A percentile compares a stretch with the other conserved stretches of the same genome.
phyloP scores from a whole-genome alignment of 371 early-diverging fungal genomes.

The Lichtheimia ramosa region DNA sequence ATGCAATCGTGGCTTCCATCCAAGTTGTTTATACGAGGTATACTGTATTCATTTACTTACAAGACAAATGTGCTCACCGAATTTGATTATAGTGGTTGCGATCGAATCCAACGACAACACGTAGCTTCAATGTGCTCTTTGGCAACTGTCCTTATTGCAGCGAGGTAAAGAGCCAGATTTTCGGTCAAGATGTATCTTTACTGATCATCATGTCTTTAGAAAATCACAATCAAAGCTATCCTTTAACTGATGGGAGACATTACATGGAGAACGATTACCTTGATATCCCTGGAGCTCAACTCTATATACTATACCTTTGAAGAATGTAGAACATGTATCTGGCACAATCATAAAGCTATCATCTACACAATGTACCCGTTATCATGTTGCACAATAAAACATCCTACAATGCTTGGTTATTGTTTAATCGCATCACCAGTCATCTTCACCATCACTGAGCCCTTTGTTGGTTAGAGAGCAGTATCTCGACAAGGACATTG shows the following conservation, averaged over 20 bases:
- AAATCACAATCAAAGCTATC: constrained; percentile 38
- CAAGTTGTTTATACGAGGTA: constrained; percentile 39
- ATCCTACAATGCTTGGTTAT: too few relatives aligned
- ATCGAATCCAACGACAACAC: constrained; percentile 31
- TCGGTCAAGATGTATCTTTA: neutral
- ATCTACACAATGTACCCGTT: too few relatives aligned
- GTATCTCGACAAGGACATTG: too few relatives aligned
- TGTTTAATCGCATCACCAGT: too few relatives aligned
- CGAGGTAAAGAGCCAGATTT: constrained; percentile 25
- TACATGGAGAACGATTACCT: too few relatives aligned
- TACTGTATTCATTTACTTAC: neutral
- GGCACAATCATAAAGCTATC: too few relatives aligned
- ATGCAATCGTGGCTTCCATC: constrained; percentile 44
- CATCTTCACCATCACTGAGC: too few relatives aligned
- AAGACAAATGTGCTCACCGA: neutral
- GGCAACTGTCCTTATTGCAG: constrained; percentile 48
- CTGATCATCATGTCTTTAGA: constrained; percentile 15
- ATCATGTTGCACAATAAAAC: too few relatives aligned
- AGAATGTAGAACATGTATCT: too few relatives aligned
- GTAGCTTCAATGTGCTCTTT: constrained; percentile 43
- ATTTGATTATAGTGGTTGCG: constrained; percentile 31
- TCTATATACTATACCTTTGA: too few relatives aligned
- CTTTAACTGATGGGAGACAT: constrained; percentile 7
- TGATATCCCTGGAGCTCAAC: too few relatives aligned
- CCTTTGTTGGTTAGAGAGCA: too few relatives aligned